Conservation (phyloP, 78 protist species). For the Polysphondylium violaceum region DNA sequence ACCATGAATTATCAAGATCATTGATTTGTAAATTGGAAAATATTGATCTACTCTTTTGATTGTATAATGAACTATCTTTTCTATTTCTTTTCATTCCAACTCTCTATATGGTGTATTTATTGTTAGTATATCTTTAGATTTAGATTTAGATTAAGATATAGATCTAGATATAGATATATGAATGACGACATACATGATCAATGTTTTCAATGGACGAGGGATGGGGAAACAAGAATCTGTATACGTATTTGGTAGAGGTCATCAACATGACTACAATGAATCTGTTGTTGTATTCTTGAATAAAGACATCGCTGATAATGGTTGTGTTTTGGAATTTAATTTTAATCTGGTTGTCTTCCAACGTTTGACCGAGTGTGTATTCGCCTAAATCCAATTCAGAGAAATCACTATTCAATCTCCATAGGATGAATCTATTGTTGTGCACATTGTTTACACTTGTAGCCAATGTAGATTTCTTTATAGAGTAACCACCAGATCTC, state of each 20-base stretch:
- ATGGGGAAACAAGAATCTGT: conserved; percentile 59
- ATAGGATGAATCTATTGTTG: conserved; percentile 36
- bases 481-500: conserved; percentile 62
- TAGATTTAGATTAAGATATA: neutral
- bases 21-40: conserved; percentile 12
- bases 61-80: neutral
- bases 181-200: conserved; percentile 14
- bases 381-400: conserved; percentile 28
- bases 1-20: conserved; percentile 57
- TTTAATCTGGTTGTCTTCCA: conserved; percentile 27
- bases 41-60: conserved; percentile 14
- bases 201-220: conserved; percentile 18
- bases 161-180: neutral
- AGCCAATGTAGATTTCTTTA: conserved; percentile 8
- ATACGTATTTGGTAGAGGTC: conserved; percentile 24
- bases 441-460: neutral
- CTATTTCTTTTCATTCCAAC: conserved; percentile 58
- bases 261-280: conserved; percentile 8
- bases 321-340: conserved; percentile 27
- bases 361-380: neutral
- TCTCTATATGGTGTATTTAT: conserved; percentile 13
- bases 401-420: conserved; percentile 32
- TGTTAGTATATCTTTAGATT: neutral
- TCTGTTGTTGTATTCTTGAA: conserved; percentile 14
- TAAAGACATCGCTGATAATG: conserved; percentile 14